phyloP scores from a whole-genome alignment of 345 rosid genomes.

The Crucihimalaya himalaica region DNA sequence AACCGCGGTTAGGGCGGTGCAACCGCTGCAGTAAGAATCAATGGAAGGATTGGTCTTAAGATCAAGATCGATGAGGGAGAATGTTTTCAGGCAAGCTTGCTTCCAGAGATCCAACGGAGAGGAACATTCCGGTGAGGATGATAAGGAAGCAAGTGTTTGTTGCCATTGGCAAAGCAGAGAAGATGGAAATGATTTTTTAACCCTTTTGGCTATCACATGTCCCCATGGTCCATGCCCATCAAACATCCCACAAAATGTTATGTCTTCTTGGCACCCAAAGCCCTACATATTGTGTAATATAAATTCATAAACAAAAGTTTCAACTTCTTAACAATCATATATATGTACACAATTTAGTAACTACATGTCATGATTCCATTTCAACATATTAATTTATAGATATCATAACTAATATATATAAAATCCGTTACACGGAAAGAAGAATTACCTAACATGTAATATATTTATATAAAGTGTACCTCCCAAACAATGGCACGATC shows the following conservation, averaged over 20 bases:
- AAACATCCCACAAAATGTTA: slow-evolving; percentile 78
- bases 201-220: slow-evolving; percentile 67
- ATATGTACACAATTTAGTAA: background rate
- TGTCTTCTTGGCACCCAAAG: slow-evolving; percentile 87
- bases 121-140: slow-evolving; percentile 42
- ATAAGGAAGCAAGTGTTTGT: slow-evolving; percentile 48
- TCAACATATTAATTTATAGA: slow-evolving; percentile 1
- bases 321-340: background rate
- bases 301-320: background rate
- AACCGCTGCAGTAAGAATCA: slow-evolving; percentile 71
- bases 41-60: slow-evolving; percentile 64
- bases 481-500: slow-evolving; percentile 83
- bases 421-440: slow-evolving; percentile 1
- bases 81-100: slow-evolving; percentile 67
- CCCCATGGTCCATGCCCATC: slow-evolving; percentile 99
- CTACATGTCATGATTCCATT: slow-evolving; percentile 5
- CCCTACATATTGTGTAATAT: slow-evolving; percentile 46
- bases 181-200: slow-evolving; percentile 54
- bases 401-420: slow-evolving; percentile 9
- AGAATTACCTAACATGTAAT: slow-evolving; percentile 21
- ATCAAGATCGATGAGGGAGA: slow-evolving; percentile 66
- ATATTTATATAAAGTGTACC: slow-evolving; percentile 44
- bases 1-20: slow-evolving; percentile 73
- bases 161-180: slow-evolving; percentile 84
- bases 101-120: slow-evolving; percentile 69